Evolutionary conservation across 1,139 yeast genomes (phyloP).

Genomic region (Yamadazyma buinensis): DNA sequence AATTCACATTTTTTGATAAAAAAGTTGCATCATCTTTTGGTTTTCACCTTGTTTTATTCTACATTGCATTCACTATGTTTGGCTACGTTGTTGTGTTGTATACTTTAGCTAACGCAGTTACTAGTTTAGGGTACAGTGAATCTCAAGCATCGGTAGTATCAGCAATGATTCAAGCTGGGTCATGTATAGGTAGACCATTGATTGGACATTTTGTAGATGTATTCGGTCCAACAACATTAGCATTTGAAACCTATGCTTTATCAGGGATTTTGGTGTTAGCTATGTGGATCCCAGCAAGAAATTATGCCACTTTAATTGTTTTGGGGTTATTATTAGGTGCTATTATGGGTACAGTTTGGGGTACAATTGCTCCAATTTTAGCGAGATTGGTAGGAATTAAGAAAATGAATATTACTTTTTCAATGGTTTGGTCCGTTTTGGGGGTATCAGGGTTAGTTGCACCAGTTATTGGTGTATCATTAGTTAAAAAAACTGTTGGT

Average conservation of each 20-base stretch:
- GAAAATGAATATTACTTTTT: slow-evolving; percentile 47
- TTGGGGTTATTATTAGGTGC: slow-evolving; percentile 25
- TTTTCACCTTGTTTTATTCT: slow-evolving; percentile 26
- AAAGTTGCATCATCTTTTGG: slow-evolving; percentile 26
- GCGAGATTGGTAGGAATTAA: slow-evolving; percentile 45
- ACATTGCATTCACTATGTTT: slow-evolving; percentile 36
- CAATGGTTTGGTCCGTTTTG: slow-evolving; percentile 44
- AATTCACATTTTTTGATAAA: slow-evolving; percentile 32
- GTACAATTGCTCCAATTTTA: slow-evolving; percentile 26
- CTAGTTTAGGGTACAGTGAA: slow-evolving; percentile 40
- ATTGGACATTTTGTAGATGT: slow-evolving; percentile 38
- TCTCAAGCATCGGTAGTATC: slow-evolving; percentile 41
- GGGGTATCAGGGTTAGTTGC: slow-evolving; percentile 47
- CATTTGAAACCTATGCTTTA: slow-evolving; percentile 20
- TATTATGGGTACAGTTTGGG: slow-evolving; percentile 28
- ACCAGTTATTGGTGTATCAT: slow-evolving; percentile 50
- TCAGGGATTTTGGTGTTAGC: slow-evolving; percentile 27
- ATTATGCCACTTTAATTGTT: slow-evolving; percentile 25
- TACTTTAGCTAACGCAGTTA: slow-evolving; percentile 42
- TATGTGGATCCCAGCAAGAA: slow-evolving; percentile 35
- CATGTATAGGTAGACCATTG: slow-evolving; percentile 37
- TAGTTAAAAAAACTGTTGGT: slow-evolving; percentile 32
- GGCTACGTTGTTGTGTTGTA: slow-evolving; percentile 46
- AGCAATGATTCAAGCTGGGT: slow-evolving; percentile 45
- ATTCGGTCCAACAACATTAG: slow-evolving; percentile 38